A percentile compares a stretch with the other conserved stretches of the same genome.
Evolutionary conservation across 305 asterid genomes (phyloP).

Genomic region (Fraxinus platypoda): DNA sequence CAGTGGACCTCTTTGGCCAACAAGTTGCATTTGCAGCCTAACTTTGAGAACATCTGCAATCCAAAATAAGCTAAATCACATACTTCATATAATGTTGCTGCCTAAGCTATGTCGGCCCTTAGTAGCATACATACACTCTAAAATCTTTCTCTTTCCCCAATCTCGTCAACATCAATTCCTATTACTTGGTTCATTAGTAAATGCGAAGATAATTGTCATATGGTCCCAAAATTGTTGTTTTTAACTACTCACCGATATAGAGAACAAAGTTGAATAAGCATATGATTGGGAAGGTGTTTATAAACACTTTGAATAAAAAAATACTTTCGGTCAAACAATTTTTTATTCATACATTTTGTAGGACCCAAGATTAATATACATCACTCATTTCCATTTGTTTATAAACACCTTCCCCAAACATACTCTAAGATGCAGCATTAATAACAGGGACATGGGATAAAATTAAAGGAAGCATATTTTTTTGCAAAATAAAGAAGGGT

Average conservation of each 20-base stretch:
- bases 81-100: background rate
- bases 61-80: conserved; percentile 32
- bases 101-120: background rate
- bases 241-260: background rate
- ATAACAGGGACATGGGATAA: background rate
- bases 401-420: background rate
- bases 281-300: background rate
- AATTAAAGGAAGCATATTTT: background rate
- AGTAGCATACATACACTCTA: background rate
- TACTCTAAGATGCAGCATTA: background rate
- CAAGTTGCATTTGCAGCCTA: conserved; percentile 97
- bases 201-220: background rate
- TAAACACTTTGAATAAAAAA: background rate
- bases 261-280: background rate
- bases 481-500: background rate
- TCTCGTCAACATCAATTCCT: background rate
- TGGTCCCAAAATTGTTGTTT: background rate
- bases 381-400: background rate
- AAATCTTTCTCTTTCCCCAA: background rate
- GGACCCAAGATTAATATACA: background rate
- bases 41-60: conserved; percentile 91
- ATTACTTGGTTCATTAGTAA: background rate
- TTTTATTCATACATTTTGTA: background rate
- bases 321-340: background rate
- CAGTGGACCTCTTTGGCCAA: conserved; percentile 89